These are phyloP conservation scores for Venturia aucupariae DNA, from an alignment of 2,329 filamentous ascomycete species.

Conservation along the genomic window DNA sequence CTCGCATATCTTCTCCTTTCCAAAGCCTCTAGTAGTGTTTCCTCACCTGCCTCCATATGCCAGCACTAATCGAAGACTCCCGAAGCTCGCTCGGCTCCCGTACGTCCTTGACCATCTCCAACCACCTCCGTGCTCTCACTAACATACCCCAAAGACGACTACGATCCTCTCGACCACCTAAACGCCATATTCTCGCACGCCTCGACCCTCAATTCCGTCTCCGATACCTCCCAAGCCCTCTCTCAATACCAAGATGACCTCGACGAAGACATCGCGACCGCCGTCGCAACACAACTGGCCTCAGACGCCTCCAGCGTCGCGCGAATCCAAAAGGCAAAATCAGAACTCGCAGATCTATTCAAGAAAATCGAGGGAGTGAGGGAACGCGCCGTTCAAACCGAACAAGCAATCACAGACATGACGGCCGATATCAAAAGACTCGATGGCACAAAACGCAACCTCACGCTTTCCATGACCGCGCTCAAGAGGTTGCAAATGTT, in stretches of 20 bases:
- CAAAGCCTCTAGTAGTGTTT: background rate
- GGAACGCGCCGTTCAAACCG: constrained; percentile 79
- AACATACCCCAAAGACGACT: constrained; percentile 50
- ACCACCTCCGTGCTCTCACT: background rate
- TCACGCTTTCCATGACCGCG: constrained; percentile 95
- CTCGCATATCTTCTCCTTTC: background rate
- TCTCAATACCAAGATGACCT: constrained; percentile 72
- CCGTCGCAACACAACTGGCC: constrained; percentile 68
- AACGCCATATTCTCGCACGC: constrained; percentile 91
- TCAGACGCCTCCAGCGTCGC: constrained; percentile 80
- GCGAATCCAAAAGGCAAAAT: constrained; percentile 84
- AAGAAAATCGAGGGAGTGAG: constrained; percentile 91
- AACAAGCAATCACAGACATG: constrained; percentile 96
- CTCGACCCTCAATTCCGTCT: constrained; percentile 69
- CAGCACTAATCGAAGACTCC: background rate
- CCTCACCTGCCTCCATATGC: background rate
- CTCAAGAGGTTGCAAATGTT: constrained; percentile 97
- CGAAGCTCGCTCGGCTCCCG: constrained; percentile 12
- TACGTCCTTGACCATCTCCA: background rate
- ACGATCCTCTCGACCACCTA: constrained; percentile 86
- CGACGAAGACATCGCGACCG: constrained; percentile 62
- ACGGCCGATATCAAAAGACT: constrained; percentile 97
- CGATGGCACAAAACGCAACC: constrained; percentile 91
- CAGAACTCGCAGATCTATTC: constrained; percentile 82
- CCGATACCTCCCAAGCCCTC: constrained; percentile 64